Evolutionary conservation across 164 flowering plant genomes (phyloP), one percentile per base, ranked within the genome.

Genomic region (Macadamia tetraphylla): DNA sequence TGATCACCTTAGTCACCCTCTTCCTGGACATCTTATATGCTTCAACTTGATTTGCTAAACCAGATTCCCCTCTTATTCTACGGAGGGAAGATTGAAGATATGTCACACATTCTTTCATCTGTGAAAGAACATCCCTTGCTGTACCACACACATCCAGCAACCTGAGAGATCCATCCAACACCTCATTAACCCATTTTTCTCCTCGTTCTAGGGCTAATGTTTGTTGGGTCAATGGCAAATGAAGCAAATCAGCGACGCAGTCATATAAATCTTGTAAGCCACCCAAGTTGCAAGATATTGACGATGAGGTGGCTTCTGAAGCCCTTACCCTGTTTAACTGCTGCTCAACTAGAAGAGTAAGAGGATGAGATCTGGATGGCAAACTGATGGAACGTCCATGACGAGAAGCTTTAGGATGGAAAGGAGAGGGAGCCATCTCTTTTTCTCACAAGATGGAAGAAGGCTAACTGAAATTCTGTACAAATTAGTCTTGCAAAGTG

Each of bases 81-180:
- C 71, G 61, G 32, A 73, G 63, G 12, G 77, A 65, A 42, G 81
- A 79, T 52, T 70, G 65, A 32, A 79, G 75, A 6, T 67, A 73
- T 35, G 62, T 68, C 1, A 68, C 55, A 12, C 67, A 68, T 32
- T 58, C 73, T 69, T 57, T 79, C 60, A 65, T 71, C 42, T 49
- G 71, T 18, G 44, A 44, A 12, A 78, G 51, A 40, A 72, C 58
- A n/a, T 70, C 74, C 52, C 62, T 71, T 12, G 67, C 46, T 4
- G 65, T 61, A 13, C 76, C 67, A 42, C 81, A 80, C 0, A 67
- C 35, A 62, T 78, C 83, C 73, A 80, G 71, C 18, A 74, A 48
- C 74, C 63, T 60, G 9, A 82, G 73, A 66, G 81, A 80, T 60
- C 80, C 82, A 69, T 77, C 69, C 43, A 75, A 53, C 1, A 79